phyloP scores from a whole-genome alignment of 2,329 filamentous ascomycete species.

The Alternaria arbusti region DNA sequence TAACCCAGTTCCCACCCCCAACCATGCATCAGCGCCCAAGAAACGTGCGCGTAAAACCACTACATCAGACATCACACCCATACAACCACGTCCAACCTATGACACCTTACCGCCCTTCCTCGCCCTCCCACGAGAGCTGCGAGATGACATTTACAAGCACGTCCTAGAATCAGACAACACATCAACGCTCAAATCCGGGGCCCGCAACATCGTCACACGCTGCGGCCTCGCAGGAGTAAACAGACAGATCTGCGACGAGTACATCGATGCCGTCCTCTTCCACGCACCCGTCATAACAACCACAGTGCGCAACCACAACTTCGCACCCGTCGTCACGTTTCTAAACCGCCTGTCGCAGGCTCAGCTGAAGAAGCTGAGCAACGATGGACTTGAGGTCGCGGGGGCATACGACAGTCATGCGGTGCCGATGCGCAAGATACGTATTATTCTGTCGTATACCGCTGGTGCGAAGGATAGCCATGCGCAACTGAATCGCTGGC shows the following conservation, averaged over 20 bases:
- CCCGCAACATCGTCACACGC: conserved; percentile 12
- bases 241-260: conserved; percentile 19
- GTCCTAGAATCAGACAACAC: conserved; percentile 5
- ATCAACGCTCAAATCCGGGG: conserved; percentile 3
- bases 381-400: background rate
- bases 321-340: conserved; percentile 23
- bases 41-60: conserved; percentile 2
- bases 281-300: conserved; percentile 16
- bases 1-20: background rate
- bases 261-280: conserved; percentile 19
- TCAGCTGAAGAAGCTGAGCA: conserved; percentile 7
- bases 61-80: background rate
- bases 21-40: background rate
- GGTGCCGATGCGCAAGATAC: conserved; percentile 5
- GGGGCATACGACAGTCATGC: background rate
- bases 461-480: conserved; percentile 8
- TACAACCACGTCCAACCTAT: background rate
- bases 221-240: conserved; percentile 18
- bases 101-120: conserved; percentile 9
- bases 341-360: conserved; percentile 20
- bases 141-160: conserved; percentile 26
- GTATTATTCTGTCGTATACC: conserved; percentile 8
- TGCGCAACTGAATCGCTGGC: conserved; percentile 16
- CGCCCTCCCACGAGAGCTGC: conserved; percentile 21
- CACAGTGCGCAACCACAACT: conserved; percentile 25